These are phyloP conservation scores for Termitomyces sp. DNA, from an alignment of 768 basidiomycete genomes.

Conservation along the genomic window DNA sequence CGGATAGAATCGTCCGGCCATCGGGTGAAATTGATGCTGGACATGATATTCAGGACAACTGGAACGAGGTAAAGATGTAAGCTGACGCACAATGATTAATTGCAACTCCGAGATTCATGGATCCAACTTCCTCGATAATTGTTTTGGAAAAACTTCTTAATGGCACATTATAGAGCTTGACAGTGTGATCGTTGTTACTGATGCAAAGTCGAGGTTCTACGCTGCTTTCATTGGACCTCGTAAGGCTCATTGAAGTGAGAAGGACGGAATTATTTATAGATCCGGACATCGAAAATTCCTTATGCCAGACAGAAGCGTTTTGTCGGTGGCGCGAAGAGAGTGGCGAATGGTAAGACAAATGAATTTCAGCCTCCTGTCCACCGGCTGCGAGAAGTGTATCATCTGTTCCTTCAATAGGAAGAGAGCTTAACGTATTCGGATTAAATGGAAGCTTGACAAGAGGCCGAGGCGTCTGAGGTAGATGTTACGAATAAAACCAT, in stretches of 20 bases:
- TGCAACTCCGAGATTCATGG: slow-evolving; percentile 60
- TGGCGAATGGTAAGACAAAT: slow-evolving; percentile 51
- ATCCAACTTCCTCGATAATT: slow-evolving; percentile 48
- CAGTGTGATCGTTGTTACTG: slow-evolving; percentile 82
- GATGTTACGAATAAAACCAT: slow-evolving; percentile 13
- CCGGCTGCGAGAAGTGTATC: slow-evolving; percentile 72
- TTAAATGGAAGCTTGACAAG: slow-evolving; percentile 56
- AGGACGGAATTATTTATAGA: slow-evolving; percentile 87
- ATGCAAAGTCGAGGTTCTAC: slow-evolving; percentile 77
- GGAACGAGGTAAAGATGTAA: slow-evolving; percentile 1
- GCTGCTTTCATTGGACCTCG: slow-evolving; percentile 59
- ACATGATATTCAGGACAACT: slow-evolving; percentile 8
- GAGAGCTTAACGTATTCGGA: slow-evolving; percentile 63
- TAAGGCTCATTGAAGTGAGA: slow-evolving; percentile 57
- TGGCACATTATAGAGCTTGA: slow-evolving; percentile 79
- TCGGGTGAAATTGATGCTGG: slow-evolving; percentile 89
- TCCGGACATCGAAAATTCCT: slow-evolving; percentile 50
- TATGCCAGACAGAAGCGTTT: slow-evolving; percentile 49
- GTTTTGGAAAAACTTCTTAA: slow-evolving; percentile 44
- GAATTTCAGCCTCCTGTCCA: slow-evolving; percentile 71
- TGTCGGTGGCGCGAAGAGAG: slow-evolving; percentile 24
- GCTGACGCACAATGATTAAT: slow-evolving; percentile 74
- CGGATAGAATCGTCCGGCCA: slow-evolving; percentile 81
- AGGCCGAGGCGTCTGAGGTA: slow-evolving; percentile 38
- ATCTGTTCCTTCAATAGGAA: slow-evolving; percentile 48